Percentiles rank a stretch among this genome's conserved stretches.
Conservation (phyloP, 1,284 basidiomycete species). For the Macrocystidia cucumis region DNA sequence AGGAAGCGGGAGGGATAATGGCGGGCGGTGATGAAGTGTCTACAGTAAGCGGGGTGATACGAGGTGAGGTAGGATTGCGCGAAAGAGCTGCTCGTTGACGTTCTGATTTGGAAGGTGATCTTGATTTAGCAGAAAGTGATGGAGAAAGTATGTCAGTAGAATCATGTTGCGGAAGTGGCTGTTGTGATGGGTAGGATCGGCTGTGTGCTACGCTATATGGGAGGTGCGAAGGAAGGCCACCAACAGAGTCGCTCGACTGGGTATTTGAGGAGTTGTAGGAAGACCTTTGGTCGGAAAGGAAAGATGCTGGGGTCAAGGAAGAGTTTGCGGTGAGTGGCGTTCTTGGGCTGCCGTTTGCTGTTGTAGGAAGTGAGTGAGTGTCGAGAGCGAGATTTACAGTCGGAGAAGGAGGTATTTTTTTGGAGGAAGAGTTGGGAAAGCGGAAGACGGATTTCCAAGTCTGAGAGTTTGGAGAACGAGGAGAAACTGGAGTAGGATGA, state of each 20-base stretch:
- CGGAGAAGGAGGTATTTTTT: too few relatives aligned
- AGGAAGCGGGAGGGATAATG: constrained; percentile 30
- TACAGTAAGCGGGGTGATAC: constrained; percentile 24
- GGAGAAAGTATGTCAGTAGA: constrained; percentile 27
- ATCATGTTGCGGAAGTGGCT: constrained; percentile 21
- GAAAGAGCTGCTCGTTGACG: constrained; percentile 33
- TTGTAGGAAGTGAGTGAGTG: constrained; percentile 28
- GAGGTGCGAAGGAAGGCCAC: constrained; percentile 18
- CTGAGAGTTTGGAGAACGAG: constrained; percentile 15
- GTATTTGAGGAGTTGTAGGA: constrained; percentile 70
- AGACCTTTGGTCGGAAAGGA: constrained; percentile 46
- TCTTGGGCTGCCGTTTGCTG: constrained; percentile 23
- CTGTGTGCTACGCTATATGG: constrained; percentile 25
- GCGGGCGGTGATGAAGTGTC: constrained; percentile 27
- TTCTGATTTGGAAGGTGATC: constrained; percentile 50
- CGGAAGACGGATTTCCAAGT: constrained; percentile 60
- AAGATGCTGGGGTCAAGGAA: constrained; percentile 42
- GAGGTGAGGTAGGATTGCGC: constrained; percentile 21
- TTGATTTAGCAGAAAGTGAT: constrained; percentile 25
- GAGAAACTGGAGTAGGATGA: constrained; percentile 11
- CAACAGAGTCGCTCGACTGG: constrained; percentile 58
- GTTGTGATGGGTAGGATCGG: constrained; percentile 20
- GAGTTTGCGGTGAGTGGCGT: constrained; percentile 35
- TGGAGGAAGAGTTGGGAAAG: constrained; percentile 41
- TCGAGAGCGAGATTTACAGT: constrained; percentile 23